Evolutionary conservation across 306 rosid genomes (phyloP), one percentile per base, ranked within the genome.

Genomic region (Trichosanthes cucumerina): DNA sequence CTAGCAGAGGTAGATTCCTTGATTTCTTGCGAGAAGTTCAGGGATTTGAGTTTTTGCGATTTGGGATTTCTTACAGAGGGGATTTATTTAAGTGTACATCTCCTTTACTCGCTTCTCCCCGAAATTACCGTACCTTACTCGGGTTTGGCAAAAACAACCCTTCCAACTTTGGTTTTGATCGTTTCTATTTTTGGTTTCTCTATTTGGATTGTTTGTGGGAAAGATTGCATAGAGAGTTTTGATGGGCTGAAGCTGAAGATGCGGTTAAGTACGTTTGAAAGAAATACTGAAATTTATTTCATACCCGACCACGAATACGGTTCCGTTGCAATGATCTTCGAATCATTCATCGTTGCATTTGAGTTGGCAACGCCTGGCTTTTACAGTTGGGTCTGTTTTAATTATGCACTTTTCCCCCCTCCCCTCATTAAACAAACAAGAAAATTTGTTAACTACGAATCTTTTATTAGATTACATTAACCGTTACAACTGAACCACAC

Each of bases 1-100:
- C 59, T 31, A 13, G 52, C 76, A 65, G 81, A 80, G 85, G 79
- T 72, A 64, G 68, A 72, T 85, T 73, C 62, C 78, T 26, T 24
- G n/a, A 7, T 10, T 21, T 31, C 34, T 1, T 0, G 75, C 43
- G n/a, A 60, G 28, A 19, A 54, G 26, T 11, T 9, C 21, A 7
- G 26, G 34, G 38, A 54, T 7, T 54, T 13, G 52, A 4, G 59
- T 0, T 16, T 52, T 52, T 18, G 57, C 23, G 16, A 59, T 12
- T 59, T 65, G 72, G 72, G 73, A 41, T 70, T 69, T 69, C 31
- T 21, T 41, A 68, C 15, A 68, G 18, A 41, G 33, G 28, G 16
- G 34, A 12, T 69, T 69, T 66, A 38, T 38, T 66, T 38, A 64
- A 34, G 71, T 15, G 11, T 0, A 63, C 70, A 16, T 14, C 70